Evolutionary conservation across 495 filamentous ascomycete genomes (phyloP).

Genomic region (Poronia punctata): DNA sequence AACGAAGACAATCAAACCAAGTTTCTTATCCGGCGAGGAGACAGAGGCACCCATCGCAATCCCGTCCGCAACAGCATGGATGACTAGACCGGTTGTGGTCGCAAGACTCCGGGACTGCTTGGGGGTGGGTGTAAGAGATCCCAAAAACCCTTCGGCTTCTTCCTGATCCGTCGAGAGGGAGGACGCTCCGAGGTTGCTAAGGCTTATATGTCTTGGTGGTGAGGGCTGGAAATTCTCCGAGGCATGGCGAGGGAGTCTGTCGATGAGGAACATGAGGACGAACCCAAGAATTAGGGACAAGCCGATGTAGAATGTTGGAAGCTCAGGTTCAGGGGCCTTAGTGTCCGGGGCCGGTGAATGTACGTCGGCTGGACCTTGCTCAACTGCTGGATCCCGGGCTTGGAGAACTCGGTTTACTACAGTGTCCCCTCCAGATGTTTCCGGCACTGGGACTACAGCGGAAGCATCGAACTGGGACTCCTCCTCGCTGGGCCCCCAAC

Average conservation of each 20-base stretch:
- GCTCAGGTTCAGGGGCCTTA: slow-evolving; percentile 23
- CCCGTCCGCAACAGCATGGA: slow-evolving; percentile 93
- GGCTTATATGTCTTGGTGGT: slow-evolving; percentile 63
- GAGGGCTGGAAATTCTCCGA: slow-evolving; percentile 46
- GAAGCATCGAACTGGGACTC: slow-evolving; percentile 1
- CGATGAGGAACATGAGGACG: slow-evolving; percentile 94
- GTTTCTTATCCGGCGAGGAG: slow-evolving; percentile 58
- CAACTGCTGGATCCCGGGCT: slow-evolving; percentile 11
- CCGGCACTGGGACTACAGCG: background rate
- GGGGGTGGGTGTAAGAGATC: slow-evolving; percentile 40
- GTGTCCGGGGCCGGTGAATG: slow-evolving; percentile 5
- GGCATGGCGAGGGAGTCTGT: slow-evolving; percentile 72
- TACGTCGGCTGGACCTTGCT: slow-evolving; percentile 10
- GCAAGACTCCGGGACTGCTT: slow-evolving; percentile 51
- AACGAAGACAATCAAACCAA: slow-evolving; percentile 85
- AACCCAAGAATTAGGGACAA: slow-evolving; percentile 83
- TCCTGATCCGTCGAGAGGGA: slow-evolving; percentile 35
- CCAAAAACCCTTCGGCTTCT: slow-evolving; percentile 47
- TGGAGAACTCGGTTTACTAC: slow-evolving; percentile 1
- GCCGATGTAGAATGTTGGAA: slow-evolving; percentile 61
- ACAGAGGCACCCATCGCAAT: slow-evolving; percentile 89
- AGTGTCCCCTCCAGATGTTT: background rate
- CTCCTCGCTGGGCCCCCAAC: slow-evolving; percentile 1
- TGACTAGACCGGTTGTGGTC: slow-evolving; percentile 89
- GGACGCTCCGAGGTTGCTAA: slow-evolving; percentile 63